Base-by-base conservation (phyloP, 805 yeast species). In the Hanseniaspora jakobsenii region DNA sequence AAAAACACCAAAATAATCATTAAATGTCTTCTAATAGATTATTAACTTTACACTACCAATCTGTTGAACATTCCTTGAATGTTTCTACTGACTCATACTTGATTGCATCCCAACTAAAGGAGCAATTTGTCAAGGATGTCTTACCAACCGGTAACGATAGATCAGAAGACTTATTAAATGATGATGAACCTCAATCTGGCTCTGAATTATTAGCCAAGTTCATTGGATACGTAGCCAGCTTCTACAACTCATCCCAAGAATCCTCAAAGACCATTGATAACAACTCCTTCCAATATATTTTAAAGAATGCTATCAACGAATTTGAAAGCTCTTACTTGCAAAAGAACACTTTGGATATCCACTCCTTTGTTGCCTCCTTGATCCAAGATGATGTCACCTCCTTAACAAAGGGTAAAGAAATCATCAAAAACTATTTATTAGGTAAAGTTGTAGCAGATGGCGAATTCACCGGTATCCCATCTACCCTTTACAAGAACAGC, bases 181-280 rank as follows among this genome's bases (percentile, higher is more conserved):
- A 83, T 53, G 81, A 81, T 51, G 96, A 87, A 66, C 95, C 95
- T 29, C 65, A 84, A 27, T 77, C 89, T 36, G 77, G 87, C 37
- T 79, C 85, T 30, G 96, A 89, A 64, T 72, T 91, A 48, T 72
- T 85, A 50, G 84, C 83, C 48, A 75, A 76, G 55, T 91, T 91
- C 59, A 67, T 91, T 49, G 95, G 94, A 14, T 81, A 71, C 60
- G 69, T 78, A 32, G 72, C 79, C 67, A 30, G 70, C 21, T 53
- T 56, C 32, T 63, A 57, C 42, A 52, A 62, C n/a, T n/a, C n/a
- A n/a, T 63, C 69, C 22, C 77, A 73, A 38, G 49, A 45, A 8
- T 47, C 48, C 14, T n/a, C n/a, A n/a, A 41, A 47, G 41, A 13
- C 47, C 6, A 47, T 47, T 35, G 38, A 78, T 74, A 83, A 78